Evolutionary conservation across 257 asterid genomes (phyloP), one percentile per base, ranked within the genome.

Genomic region (Petunia axillaris): DNA sequence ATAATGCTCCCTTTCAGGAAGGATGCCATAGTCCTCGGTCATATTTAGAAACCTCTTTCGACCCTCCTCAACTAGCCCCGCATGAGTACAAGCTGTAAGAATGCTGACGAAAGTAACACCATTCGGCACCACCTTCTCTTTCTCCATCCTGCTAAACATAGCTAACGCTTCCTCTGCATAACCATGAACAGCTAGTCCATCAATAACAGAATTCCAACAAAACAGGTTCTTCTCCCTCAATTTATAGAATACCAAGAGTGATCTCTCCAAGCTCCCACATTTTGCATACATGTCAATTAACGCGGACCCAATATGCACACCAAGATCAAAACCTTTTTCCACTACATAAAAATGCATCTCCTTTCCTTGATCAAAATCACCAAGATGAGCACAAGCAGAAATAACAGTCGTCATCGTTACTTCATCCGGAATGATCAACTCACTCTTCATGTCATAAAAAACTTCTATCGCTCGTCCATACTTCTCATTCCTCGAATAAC

Each of bases 301-400:
- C 1, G 97, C 93, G 14, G 93, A 94, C 44, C 97, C 95, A 4
- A 91, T 84, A 78, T 87, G 89, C 48, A 92, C 94, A 83, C 93
- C 95, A 41, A 88, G 77, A 76, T 82, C 53, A 52, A 83, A 86
- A 76, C 88, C 80, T 2, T 68, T 86, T 58, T 64, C 81, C 88
- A 78, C 50, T 6, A 87, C 84, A 82, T 86, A 90, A 48, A 82
- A 60, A 83, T 93, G 97, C 84, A 92, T 82, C 85, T 89, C 96
- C 92, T 80, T 90, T 39, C 97, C 97, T 54, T 79, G 87, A 50
- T 90, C 90, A 65, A 91, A 83, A 38, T 89, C 88, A 60, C 98
- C 98, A 41, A 93, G 91, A 91, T 93, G 98, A 11, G 99, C 99
- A 81, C 95, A 92, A 52, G 97, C 93, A 54, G 98, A 91, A 83